A percentile compares a stretch with the other conserved stretches of the same genome.
Evolutionary conservation across 2,329 filamentous ascomycete species (phyloP).

Genomic region (Whalleya microplaca): DNA sequence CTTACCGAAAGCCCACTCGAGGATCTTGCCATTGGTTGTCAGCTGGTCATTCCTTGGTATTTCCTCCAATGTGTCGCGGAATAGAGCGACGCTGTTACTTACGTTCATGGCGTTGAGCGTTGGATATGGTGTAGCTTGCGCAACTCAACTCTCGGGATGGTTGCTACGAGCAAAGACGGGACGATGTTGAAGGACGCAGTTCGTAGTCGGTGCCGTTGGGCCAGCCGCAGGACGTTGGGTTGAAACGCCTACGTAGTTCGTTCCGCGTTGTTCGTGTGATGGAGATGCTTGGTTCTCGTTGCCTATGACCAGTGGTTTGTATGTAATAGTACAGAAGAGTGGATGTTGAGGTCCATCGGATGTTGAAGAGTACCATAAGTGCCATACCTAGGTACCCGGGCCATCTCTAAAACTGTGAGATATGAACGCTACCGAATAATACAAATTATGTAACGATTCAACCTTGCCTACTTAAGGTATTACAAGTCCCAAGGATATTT

Average conservation of each 20-base stretch:
- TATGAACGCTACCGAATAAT: too few species aligned
- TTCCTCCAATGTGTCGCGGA: background rate
- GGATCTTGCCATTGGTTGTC: slow-evolving; percentile 61
- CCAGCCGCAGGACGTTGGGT: too few species aligned
- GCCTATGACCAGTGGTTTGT: background rate
- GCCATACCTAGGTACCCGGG: background rate
- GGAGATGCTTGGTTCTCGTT: background rate
- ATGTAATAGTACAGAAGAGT: background rate
- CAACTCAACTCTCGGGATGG: too few species aligned
- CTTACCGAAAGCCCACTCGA: slow-evolving; percentile 99
- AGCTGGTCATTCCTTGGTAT: too few species aligned
- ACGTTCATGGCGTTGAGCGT: slow-evolving; percentile 20
- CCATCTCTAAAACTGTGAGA: too few species aligned
- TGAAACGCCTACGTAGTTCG: background rate
- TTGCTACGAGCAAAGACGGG: too few species aligned
- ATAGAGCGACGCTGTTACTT: background rate
- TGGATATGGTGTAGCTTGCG: background rate
- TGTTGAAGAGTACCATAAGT: background rate
- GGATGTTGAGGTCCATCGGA: too few species aligned
- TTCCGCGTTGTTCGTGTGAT: background rate
- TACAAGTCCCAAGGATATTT: too few species aligned
- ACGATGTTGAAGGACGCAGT: too few species aligned
- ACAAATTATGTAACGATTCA: too few species aligned
- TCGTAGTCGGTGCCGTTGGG: too few species aligned
- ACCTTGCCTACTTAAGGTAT: too few species aligned